Evolutionary conservation across 805 yeast species (phyloP).

Genomic region (Spathaspora hagerdaliae): DNA sequence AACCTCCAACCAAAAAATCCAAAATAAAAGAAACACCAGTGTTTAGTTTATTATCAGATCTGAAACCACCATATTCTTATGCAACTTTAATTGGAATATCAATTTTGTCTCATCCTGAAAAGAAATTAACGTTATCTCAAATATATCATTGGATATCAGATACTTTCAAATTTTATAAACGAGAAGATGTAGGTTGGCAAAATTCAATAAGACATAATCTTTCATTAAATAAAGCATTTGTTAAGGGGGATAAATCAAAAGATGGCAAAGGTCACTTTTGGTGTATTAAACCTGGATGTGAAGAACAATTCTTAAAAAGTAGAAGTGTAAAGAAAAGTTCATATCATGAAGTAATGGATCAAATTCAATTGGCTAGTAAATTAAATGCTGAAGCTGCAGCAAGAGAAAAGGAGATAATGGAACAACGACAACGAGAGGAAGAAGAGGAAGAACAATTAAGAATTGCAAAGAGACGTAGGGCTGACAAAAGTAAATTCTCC

Average conservation of each 20-base stretch:
- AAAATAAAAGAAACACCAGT: slow-evolving; percentile 29
- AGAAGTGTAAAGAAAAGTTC: slow-evolving; percentile 45
- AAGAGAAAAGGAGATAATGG: slow-evolving; percentile 1
- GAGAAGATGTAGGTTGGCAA: slow-evolving; percentile 94
- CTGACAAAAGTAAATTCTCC: not conserved
- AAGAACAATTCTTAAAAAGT: slow-evolving; percentile 70
- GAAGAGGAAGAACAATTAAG: not conserved
- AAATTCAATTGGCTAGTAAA: slow-evolving; percentile 18
- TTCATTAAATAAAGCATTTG: slow-evolving; percentile 88
- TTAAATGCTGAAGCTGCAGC: slow-evolving; percentile 5
- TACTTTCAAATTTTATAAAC: slow-evolving; percentile 77
- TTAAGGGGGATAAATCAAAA: slow-evolving; percentile 85
- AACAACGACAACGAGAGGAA: not conserved
- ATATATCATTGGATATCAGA: slow-evolving; percentile 90
- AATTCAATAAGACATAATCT: slow-evolving; percentile 93
- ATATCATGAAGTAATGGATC: slow-evolving; percentile 43
- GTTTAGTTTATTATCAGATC: slow-evolving; percentile 48
- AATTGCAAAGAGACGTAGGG: too few relatives aligned
- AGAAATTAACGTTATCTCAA: slow-evolving; percentile 47
- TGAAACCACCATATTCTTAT: slow-evolving; percentile 90
- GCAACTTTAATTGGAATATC: slow-evolving; percentile 95
- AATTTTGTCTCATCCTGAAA: slow-evolving; percentile 68
- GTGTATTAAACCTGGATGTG: slow-evolving; percentile 83
- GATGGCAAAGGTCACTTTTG: slow-evolving; percentile 93
- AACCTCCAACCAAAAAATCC: slow-evolving; percentile 14